Evolutionary conservation across 2,329 filamentous ascomycete species (phyloP), one percentile per base, ranked within the genome.

Genomic region (Hypoxylon sp.): DNA sequence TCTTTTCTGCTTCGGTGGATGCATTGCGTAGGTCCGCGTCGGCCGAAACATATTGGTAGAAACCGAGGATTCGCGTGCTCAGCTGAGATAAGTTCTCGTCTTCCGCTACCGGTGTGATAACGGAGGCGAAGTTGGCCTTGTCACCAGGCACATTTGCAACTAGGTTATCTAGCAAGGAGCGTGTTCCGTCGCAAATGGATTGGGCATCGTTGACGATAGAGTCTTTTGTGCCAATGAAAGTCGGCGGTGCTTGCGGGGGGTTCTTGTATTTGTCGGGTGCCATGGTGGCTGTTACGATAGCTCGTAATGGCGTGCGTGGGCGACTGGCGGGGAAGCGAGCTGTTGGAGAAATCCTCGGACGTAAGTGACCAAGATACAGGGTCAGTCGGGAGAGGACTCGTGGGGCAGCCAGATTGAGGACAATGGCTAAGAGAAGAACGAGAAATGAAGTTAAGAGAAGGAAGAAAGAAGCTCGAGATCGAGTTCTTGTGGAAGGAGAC

Each of bases 41-140:
- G 0, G 79, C 81, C 12, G 87, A 91, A 3, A 93, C 88, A 59
- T 89, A 86, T 66, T 91, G 87, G 71, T 92, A 93, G 73, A 94
- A 92, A 59, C 85, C 84, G 43, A 92, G 73, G 59, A 91, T 91
- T 52, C 85, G 79, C 36, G 78, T 73, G 55, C 79, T 76, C 17
- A 89, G 75, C 1, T 77, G 76, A 60, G 80, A 77, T 30, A 77
- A 67, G 69, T 92, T 89, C 73, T 91, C 88, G 63, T 89, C 88
- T 38, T 84, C 76, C 19, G 88, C 84, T 67, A 94, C 85, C 12
- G 91, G 91, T 20, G 77, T 73, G 40, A 83, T 68, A 38, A 82
- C 77, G n/a, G 77, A 76, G 42, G 73, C 71, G 61, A 83, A 84
- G n/a, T 73, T 80, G 16, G 79, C 77, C 52, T 77, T 74, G 49